A percentile compares a stretch with the other conserved stretches of the same genome.
These are phyloP conservation scores for Blastocystis sp. DNA, from an alignment of 352 stramenopile genomes.

Conservation along the genomic window DNA sequence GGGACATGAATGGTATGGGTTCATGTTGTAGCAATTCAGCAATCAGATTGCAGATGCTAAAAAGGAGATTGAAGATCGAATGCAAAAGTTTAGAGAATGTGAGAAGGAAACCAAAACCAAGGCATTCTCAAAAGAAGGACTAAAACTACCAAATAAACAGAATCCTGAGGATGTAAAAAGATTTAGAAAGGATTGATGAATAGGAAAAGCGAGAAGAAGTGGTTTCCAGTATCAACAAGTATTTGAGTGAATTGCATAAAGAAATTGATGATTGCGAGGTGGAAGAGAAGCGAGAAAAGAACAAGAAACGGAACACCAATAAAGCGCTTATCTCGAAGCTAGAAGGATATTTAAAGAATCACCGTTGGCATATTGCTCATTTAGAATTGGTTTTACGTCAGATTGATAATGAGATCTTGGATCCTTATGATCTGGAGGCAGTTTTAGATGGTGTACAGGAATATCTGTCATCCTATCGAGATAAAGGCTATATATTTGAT, in stretches of 20 bases:
- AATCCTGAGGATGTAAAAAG: conserved; percentile 44
- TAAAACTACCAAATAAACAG: conserved; percentile 32
- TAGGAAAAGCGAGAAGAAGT: conserved; percentile 60
- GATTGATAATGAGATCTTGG: conserved; percentile 31
- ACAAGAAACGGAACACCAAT: conserved; percentile 12
- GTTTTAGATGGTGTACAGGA: not conserved
- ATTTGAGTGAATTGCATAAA: conserved; percentile 44
- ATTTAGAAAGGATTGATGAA: not conserved
- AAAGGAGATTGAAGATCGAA: conserved; percentile 40
- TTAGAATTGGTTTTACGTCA: conserved; percentile 20
- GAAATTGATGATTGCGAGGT: conserved; percentile 51
- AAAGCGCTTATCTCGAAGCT: not conserved
- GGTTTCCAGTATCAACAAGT: not conserved
- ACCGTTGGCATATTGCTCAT: conserved; percentile 35
- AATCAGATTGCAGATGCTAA: conserved; percentile 21
- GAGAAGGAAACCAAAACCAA: conserved; percentile 62
- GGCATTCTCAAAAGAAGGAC: conserved; percentile 54
- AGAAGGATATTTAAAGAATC: conserved; percentile 26
- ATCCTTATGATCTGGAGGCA: not conserved
- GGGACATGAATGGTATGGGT: not conserved
- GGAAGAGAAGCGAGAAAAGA: not conserved
- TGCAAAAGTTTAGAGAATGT: conserved; percentile 39
- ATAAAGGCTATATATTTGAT: conserved; percentile 41
- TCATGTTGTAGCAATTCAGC: conserved; percentile 2
- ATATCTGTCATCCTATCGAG: conserved; percentile 8